A percentile compares a stretch with the other conserved stretches of the same genome.
phyloP scores from a whole-genome alignment of 2,329 filamentous ascomycete species.

The Penicillium sp. region DNA sequence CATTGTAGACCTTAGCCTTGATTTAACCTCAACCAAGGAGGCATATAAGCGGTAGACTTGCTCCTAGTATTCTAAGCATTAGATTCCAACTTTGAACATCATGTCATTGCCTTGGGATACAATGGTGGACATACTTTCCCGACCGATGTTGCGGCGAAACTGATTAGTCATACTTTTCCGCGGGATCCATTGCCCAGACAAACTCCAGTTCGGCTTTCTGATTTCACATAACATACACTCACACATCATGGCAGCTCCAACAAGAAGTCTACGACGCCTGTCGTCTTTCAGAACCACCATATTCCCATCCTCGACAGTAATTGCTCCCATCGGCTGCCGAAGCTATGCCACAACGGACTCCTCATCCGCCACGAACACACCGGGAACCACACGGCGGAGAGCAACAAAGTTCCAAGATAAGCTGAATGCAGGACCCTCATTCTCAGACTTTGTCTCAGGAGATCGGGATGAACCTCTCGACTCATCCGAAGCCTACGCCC shows the following conservation, averaged over 20 bases:
- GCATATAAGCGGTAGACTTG: not conserved
- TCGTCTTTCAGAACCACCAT: conserved; percentile 27
- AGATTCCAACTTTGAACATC: not conserved
- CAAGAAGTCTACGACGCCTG: conserved; percentile 32
- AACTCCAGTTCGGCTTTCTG: conserved; percentile 6
- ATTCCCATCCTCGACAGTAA: conserved; percentile 14
- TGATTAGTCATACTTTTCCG: conserved; percentile 8
- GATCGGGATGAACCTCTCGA: conserved; percentile 43
- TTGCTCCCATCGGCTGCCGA: conserved; percentile 25
- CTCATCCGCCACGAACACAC: conserved; percentile 33
- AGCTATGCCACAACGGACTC: conserved; percentile 41
- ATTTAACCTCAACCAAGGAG: not conserved
- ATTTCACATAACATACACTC: conserved; percentile 9
- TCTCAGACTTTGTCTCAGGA: conserved; percentile 59
- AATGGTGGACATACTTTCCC: conserved; percentile 3
- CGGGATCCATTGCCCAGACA: conserved; percentile 1
- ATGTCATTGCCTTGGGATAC: not conserved
- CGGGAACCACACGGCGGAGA: conserved; percentile 51
- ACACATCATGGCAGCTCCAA: conserved; percentile 34
- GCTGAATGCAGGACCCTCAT: conserved; percentile 63
- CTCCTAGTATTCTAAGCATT: not conserved
- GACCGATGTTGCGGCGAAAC: not conserved
- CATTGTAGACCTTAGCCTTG: not conserved
- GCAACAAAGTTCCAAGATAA: conserved; percentile 60
- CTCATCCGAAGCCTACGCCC: conserved; percentile 54